A percentile compares a stretch with the other conserved stretches of the same genome.
Evolutionary conservation across 1,139 yeast species (phyloP).

Genomic region (Suhomyces ambrosiae): DNA sequence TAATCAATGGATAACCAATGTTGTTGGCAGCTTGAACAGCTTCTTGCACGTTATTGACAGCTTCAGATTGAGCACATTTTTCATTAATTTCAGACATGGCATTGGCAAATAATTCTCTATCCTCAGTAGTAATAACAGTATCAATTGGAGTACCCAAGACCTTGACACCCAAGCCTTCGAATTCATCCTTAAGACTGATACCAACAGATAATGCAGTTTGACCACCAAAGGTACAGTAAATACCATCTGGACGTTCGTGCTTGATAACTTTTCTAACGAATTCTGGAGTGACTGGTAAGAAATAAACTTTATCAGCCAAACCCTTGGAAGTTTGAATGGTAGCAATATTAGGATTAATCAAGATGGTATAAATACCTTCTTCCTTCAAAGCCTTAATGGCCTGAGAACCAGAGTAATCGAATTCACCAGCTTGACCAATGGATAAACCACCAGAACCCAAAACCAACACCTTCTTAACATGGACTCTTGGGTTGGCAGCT

Average conservation of each 20-base stretch:
- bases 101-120: conserved; percentile 90
- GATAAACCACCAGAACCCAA: conserved; percentile 98
- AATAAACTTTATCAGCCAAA: conserved; percentile 95
- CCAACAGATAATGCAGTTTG: conserved; percentile 97
- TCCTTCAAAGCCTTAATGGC: conserved; percentile 94
- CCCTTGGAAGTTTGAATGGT: conserved; percentile 98
- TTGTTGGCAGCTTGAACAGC: conserved; percentile 82
- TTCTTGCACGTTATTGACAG: conserved; percentile 78
- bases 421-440: conserved; percentile 99
- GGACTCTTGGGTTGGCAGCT: conserved; percentile 70
- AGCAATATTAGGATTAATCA: conserved; percentile 97
- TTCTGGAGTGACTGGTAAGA: conserved; percentile 94
- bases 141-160: conserved; percentile 97
- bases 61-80: conserved; percentile 91
- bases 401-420: conserved; percentile 97
- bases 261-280: conserved; percentile 93
- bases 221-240: conserved; percentile 97
- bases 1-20: conserved; percentile 94
- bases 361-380: conserved; percentile 93
- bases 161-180: conserved; percentile 86
- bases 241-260: conserved; percentile 96
- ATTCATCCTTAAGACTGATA: conserved; percentile 92
- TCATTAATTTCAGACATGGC: conserved; percentile 95
- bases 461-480: conserved; percentile 91
- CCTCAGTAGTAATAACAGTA: conserved; percentile 95